Base-by-base conservation (phyloP, 768 basidiomycete genomes). In the Mycena chlorophos region DNA sequence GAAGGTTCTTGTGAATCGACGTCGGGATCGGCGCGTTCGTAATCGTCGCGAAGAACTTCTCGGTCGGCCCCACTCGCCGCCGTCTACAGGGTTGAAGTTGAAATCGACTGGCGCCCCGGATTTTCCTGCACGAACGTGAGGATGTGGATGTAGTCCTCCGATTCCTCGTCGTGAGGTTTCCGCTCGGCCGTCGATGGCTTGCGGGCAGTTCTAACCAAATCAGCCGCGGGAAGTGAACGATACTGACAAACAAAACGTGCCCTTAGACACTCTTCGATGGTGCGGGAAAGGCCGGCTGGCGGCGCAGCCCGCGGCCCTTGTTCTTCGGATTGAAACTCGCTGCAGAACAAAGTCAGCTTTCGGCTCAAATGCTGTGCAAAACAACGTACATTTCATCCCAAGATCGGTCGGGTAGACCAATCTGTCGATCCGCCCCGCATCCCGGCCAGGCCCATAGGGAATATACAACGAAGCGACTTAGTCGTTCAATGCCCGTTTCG, bases 221-320 rank as follows among this genome's bases (percentile, higher is more conserved):
- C 17, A 37, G 20, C 19, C 14, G 25, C 16, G 25, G 8, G n/a
- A 23, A 3, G 3, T 26, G 38, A 16, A n/a, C 10, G 6, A 42
- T 37, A 50, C 10, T 37, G 27, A 13, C 8, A 46, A 19, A 14
- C 1, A n/a, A n/a, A n/a, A 60, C 58, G 6, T 56, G 81, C 83
- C 74, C 82, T 82, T 66, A 84, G 86, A 59, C 83, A 85, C 51
- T 86, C 85, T 54, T 80, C 82, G 20, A 85, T 51, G 40, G 76
- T 81, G 4, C 85, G 84, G 55, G 85, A 84, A 83, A 86, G 0
- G 83, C 83, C 8, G 81, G 78, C 58, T 87, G 84, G 26, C 83
- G 81, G 71, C 86, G 84, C 3, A 87, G 74, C 3, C 77, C 72
- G 12, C 83, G 73, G 13, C 73, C 76, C 58, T 84, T 81, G 68